Base-by-base conservation (phyloP, 2,329 filamentous ascomycete genomes). In the Scytalidium lignicola region DNA sequence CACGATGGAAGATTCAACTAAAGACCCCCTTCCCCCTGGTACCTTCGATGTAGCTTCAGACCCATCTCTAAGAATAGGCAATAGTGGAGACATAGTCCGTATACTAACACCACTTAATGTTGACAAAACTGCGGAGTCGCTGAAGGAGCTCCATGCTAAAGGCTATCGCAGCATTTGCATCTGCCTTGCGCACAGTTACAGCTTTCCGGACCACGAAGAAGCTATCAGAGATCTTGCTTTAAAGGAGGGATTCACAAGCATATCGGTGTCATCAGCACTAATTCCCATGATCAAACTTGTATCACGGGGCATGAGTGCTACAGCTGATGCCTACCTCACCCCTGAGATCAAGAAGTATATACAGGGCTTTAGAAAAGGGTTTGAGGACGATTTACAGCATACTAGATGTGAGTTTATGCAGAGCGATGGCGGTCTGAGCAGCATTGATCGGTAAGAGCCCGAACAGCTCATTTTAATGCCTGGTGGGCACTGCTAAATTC, bases 261-360 rank as follows among this genome's bases (percentile, higher is more conserved):
- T 86, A 48, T 82, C 78, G 53, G 64, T 86, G 37, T 84, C 80
- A 47, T 79, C 83, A 41, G 81, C 84, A 76, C 81, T 81, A 3
- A 81, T 80, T 3, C n/a, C n/a, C n/a, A 86, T 86, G 82, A 85
- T 86, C 65, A 86, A 86, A 64, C 69, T 86, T 20, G 78, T 86
- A 1, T 81, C 83, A 3, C 67, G 83, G 58, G 80, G 80, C 8
- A 85, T 80, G 1, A 85, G 80, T 23, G 81, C 83, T 2, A 82
- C 80, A 55, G 83, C 82, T 15, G 83, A 86, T 66, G 83, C 83
- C 18, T 86, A 86, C 58, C 70, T 86, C 15, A 86, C 83, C 0
- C 83, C 83, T 1, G 78, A 79, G 1, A 86, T 85, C 53, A 75
- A 78, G 49, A 82, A 80, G 57, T 86, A 86, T 59, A 83, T 86